A percentile compares a stretch with the other conserved stretches of the same genome.
Evolutionary conservation across 768 basidiomycete species (phyloP).

Genomic region (Tricholoma bakamatsutake): DNA sequence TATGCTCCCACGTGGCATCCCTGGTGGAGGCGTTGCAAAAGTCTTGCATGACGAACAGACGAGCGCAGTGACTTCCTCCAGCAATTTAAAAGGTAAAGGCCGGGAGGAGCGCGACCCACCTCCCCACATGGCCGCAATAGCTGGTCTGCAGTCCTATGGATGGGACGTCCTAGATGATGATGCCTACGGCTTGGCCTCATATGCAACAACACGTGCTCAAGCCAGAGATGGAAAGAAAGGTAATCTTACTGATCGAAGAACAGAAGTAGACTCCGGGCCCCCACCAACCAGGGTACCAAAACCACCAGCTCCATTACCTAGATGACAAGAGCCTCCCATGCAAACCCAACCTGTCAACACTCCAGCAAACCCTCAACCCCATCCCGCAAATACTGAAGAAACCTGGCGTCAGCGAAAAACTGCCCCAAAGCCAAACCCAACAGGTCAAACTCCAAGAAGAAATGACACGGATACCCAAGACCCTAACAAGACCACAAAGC

Average conservation of each 20-base stretch:
- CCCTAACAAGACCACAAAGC: neutral
- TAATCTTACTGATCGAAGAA: neutral
- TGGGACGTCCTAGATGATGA: neutral
- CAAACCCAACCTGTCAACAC: neutral
- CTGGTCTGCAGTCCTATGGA: neutral
- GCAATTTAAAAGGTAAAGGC: neutral
- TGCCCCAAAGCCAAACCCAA: neutral
- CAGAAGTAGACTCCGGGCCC: neutral
- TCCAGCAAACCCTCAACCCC: neutral
- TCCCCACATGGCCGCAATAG: too few relatives aligned
- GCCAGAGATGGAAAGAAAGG: neutral
- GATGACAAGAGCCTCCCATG: neutral
- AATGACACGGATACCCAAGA: neutral
- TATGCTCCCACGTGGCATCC: neutral
- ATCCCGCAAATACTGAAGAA: neutral
- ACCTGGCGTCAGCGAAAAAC: neutral
- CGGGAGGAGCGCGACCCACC: neutral
- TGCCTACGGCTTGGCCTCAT: neutral
- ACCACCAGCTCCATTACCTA: too few relatives aligned
- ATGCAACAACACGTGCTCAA: neutral
- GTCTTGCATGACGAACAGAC: neutral
- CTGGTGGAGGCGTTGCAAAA: neutral
- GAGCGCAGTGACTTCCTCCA: too few relatives aligned
- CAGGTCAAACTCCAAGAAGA: neutral
- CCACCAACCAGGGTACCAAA: neutral